Evolutionary conservation across 2,329 filamentous ascomycete genomes (phyloP).

Genomic region (Zopfia rhizophila): DNA sequence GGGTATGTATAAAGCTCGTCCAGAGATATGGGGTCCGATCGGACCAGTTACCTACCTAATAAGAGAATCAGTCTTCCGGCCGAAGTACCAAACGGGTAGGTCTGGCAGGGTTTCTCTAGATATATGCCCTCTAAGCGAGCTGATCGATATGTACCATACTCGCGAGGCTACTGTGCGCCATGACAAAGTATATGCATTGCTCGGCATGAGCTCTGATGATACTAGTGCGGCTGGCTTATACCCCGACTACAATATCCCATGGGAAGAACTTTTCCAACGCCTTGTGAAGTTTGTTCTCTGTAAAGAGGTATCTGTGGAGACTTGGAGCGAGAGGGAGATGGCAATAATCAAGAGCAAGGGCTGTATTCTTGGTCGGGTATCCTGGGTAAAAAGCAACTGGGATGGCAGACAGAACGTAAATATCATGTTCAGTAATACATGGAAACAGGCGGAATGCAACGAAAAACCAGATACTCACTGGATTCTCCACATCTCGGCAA

Average conservation of each 20-base stretch:
- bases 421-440: conserved; percentile 8
- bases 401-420: conserved; percentile 12
- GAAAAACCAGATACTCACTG: too few relatives aligned
- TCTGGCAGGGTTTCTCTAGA: conserved; percentile 14
- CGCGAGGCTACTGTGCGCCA: conserved; percentile 22
- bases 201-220: conserved; percentile 15
- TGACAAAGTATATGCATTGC: conserved; percentile 29
- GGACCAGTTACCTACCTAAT: conserved; percentile 27
- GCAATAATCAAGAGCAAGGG: conserved; percentile 18
- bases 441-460: too few relatives aligned
- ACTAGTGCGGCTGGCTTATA: background rate
- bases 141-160: conserved; percentile 29
- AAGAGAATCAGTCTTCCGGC: conserved; percentile 26
- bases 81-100: conserved; percentile 8
- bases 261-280: conserved; percentile 11
- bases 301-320: conserved; percentile 9
- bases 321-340: conserved; percentile 5
- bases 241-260: conserved; percentile 12
- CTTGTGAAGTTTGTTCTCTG: conserved; percentile 11
- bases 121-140: conserved; percentile 25
- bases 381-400: conserved; percentile 4
- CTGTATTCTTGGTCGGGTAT: conserved; percentile 23
- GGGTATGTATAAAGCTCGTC: conserved; percentile 4
- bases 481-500: conserved; percentile 19
- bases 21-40: conserved; percentile 21